A percentile compares a stretch with the other conserved stretches of the same genome.
phyloP scores from a whole-genome alignment of 192 early-diverging fungal genomes.

The Piromyces sp. region DNA sequence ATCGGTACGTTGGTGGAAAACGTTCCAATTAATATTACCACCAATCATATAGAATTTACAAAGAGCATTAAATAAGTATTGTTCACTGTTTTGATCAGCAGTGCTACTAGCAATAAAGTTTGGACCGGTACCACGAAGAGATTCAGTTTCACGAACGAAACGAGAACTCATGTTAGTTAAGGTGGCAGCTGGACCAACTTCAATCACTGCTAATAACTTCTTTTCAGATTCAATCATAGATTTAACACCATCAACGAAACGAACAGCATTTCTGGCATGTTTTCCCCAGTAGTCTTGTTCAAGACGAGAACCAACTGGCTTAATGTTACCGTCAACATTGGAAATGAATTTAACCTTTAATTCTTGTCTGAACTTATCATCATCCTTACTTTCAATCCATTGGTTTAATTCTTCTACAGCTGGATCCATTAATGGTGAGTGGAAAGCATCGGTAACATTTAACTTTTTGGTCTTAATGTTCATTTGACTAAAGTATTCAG shows the following conservation, averaged over 20 bases:
- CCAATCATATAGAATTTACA: not conserved
- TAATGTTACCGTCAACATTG: not conserved
- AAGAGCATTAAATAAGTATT: not conserved
- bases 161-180: not conserved
- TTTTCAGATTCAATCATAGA: not conserved
- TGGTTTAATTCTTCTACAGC: not conserved
- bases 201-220: not conserved
- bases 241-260: not conserved
- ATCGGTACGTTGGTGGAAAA: not conserved
- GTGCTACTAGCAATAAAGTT: not conserved
- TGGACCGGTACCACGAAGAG: not conserved
- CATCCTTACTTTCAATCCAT: not conserved
- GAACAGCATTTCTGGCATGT: not conserved
- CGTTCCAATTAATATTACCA: not conserved
- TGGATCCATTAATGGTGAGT: constrained; percentile 10
- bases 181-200: not conserved
- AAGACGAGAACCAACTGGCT: not conserved
- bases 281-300: not conserved
- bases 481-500: constrained; percentile 2
- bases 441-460: constrained; percentile 12
- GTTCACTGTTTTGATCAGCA: not conserved
- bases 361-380: not conserved
- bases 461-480: constrained; percentile 9
- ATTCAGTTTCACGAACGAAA: not conserved
- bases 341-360: not conserved